Evolutionary conservation across 176 grass and related monocot species (phyloP), one percentile per base, ranked within the genome.

Genomic region (Hordeum vulgare): DNA sequence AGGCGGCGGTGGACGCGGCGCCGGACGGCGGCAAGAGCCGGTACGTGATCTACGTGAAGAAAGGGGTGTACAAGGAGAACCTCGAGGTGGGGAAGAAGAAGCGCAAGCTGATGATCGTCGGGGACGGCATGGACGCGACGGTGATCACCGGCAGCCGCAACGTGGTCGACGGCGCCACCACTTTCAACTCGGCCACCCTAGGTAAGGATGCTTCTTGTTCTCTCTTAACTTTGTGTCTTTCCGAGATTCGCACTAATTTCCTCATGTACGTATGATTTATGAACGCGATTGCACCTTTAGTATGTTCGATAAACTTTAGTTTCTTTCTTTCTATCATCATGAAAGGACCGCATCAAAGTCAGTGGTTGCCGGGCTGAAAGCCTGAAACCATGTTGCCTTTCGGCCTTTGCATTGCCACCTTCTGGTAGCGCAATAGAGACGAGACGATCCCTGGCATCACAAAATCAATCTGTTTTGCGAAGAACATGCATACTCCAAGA

Each of bases 121-220:
- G 91, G 8, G 91, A 93, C 79, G 91, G 91, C 61, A 85, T 85
- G 87, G 76, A 90, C n/a, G 64, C 81, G 15, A 93, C 91, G 65
- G 84, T 88, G 64, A 85, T 93, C 81, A 87, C 88, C 20, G 91
- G 91, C 53, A 87, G 77, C 91, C 73, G 69, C 66, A 93, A 90
- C 81, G 84, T 87, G 9, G 71, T 85, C 67, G 91, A 87, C 24
- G 91, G 91, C 59, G 10, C 73, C 84, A 93, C 88, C 6, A 93
- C 91, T 26, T 90, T 87, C 77, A 82, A 82, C 61, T 90, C 91
- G 9, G 85, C 85, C 57, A 93, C 88, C 7, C 78, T 93, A 82
- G 87, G 91, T 88, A 62, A 73, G 41, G 40, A 92, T 35, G 28
- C 59, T 49, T 59, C 21, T 25, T 6, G 27, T 37, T 6, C 14